Evolutionary conservation across 1,284 basidiomycete genomes (phyloP), one percentile per base, ranked within the genome.

Genomic region (Malassezia caprae): DNA sequence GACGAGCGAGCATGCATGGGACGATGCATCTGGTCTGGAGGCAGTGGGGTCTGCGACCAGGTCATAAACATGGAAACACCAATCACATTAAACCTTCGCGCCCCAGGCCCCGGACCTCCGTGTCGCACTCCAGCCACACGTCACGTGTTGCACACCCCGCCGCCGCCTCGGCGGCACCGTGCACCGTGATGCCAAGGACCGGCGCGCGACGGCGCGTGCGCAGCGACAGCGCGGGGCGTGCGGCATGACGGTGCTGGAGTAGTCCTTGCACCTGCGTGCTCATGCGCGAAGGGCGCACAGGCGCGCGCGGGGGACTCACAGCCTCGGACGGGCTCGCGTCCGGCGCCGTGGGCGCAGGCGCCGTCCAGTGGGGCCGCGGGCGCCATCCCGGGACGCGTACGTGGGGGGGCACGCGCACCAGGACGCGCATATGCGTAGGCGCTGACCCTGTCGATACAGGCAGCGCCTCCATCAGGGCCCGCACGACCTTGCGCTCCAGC

Each of bases 121-220:
- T 54, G 27, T 64, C 60, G 47, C 60, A 64, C 34, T 67, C 62
- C 35, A 60, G 64, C 64, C 64, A 67, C 42, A 41, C 28, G 48
- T 48, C 43, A 53, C 58, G 61, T 32, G 31, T 11, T 45, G 7
- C 23, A 12, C 30, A 7, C n/a, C 19, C 13, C 35, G 34, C 19
- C 37, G 11, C 24, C 3, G 15, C 27, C 13, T 12, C 31, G 21
- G 12, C 28, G 10, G 17, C 43, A 28, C 21, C 28, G 7, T 48
- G n/a, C 13, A 35, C 12, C 11, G 13, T 23, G 24, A 43, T 8
- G 11, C 44, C 47, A 48, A 47, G 6, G 15, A 19, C 28, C 8
- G 44, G 28, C 8, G 10, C 34, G 19, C 24, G 50, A 21, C 4
- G 23, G 21, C 17, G 19, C 8, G 44, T 31, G 10, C 30, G 30